Evolutionary conservation across 495 filamentous ascomycete genomes (phyloP).

Genomic region (Penicillium herquei): DNA sequence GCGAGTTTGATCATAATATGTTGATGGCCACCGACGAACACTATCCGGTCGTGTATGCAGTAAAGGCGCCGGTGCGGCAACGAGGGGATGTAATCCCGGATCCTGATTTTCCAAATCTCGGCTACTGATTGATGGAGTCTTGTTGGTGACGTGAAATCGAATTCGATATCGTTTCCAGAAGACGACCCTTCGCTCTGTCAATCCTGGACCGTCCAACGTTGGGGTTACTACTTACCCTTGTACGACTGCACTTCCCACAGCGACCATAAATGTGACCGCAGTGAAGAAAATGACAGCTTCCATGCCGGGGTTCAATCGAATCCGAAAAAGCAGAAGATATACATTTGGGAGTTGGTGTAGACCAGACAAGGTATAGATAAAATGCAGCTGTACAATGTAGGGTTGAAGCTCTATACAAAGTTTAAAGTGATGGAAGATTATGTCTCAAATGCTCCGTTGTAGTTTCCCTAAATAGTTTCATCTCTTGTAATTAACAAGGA

Average conservation of each 20-base stretch:
- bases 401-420: too few relatives aligned
- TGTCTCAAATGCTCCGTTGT: too few relatives aligned
- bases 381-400: too few relatives aligned
- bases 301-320: slow-evolving; percentile 1
- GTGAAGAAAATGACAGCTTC: slow-evolving; percentile 18
- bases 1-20: not conserved
- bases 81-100: not conserved
- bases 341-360: not conserved
- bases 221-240: slow-evolving; percentile 8
- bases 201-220: not conserved
- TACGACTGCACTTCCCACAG: slow-evolving; percentile 9
- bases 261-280: slow-evolving; percentile 15
- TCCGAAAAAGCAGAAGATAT: not conserved
- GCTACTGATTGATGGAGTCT: not conserved
- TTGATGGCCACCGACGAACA: slow-evolving; percentile 1
- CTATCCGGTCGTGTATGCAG: slow-evolving; percentile 6
- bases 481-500: too few relatives aligned
- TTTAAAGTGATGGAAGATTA: too few relatives aligned
- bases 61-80: slow-evolving; percentile 3
- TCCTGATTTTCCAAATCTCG: slow-evolving; percentile 10
- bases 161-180: slow-evolving; percentile 21
- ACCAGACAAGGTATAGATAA: slow-evolving; percentile 7
- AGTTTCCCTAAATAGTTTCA: too few relatives aligned
- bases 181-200: slow-evolving; percentile 1
- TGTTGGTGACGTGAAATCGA: slow-evolving; percentile 15